phyloP scores from a whole-genome alignment of 768 basidiomycete genomes.

The Lepiota brunneoincarnata region DNA sequence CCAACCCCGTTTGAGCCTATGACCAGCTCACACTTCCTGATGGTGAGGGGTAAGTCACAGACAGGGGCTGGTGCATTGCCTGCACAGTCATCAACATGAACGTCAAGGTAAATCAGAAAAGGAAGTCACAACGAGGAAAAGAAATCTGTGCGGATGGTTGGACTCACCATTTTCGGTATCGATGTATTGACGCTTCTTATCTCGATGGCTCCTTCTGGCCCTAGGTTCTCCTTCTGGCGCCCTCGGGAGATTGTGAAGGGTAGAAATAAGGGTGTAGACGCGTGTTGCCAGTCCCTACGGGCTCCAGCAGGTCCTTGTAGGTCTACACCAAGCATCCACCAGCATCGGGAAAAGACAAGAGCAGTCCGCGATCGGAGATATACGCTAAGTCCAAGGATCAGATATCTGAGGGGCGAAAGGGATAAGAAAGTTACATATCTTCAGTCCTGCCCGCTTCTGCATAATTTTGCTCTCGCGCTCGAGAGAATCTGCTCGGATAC shows the following conservation, averaged over 20 bases:
- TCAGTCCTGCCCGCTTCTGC: conserved; percentile 47
- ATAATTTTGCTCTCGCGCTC: conserved; percentile 23
- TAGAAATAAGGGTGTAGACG: no score
- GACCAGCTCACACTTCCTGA: conserved; percentile 82
- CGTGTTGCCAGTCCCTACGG: conserved; percentile 91
- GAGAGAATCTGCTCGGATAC: conserved; percentile 19
- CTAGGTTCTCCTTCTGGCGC: no score
- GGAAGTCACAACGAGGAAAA: background rate
- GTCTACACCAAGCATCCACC: conserved; percentile 96
- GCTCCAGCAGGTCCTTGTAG: conserved; percentile 91
- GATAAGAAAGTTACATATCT: conserved; percentile 29
- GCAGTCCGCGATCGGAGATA: conserved; percentile 87
- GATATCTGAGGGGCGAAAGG: background rate
- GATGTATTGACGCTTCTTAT: conserved; percentile 69
- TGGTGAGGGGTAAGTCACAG: conserved; percentile 58
- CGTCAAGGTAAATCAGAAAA: background rate
- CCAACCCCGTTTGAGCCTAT: conserved; percentile 93
- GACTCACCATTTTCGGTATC: conserved; percentile 39
- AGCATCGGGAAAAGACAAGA: conserved; percentile 94
- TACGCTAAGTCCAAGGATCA: conserved; percentile 46
- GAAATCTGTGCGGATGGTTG: background rate
- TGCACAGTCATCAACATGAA: conserved; percentile 17
- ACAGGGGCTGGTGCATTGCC: no score
- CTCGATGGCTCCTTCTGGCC: conserved; percentile 43
- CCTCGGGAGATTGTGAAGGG: no score